Conservation (phyloP, 2,329 filamentous ascomycete genomes). For the Daldinia eschscholtzii region DNA sequence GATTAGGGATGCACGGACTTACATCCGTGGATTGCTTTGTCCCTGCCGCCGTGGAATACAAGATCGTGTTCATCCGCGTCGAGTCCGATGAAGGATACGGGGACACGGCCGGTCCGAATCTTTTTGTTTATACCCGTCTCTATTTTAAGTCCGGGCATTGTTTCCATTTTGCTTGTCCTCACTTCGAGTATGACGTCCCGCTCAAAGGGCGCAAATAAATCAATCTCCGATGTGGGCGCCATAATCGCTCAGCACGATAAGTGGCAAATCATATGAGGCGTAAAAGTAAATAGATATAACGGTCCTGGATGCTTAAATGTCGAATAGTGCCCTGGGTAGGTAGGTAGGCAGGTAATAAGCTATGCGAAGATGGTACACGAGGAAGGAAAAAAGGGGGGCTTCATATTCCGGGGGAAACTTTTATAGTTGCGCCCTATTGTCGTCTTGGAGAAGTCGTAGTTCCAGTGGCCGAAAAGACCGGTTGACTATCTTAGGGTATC, state of each 20-base stretch:
- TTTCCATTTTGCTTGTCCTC: slow-evolving; percentile 68
- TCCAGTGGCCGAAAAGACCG: not conserved
- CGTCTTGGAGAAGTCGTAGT: not conserved
- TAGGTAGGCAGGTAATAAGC: not conserved
- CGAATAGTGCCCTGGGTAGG: not conserved
- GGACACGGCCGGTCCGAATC: slow-evolving; percentile 58
- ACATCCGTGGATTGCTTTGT: slow-evolving; percentile 74
- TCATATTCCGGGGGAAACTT: not conserved
- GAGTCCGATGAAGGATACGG: slow-evolving; percentile 64
- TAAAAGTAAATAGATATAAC: not conserved
- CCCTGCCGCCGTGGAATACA: slow-evolving; percentile 70
- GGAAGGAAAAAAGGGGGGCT: not conserved
- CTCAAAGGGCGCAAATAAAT: slow-evolving; percentile 59
- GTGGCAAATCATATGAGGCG: not conserved
- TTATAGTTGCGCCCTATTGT: not conserved
- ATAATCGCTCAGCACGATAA: slow-evolving; percentile 36
- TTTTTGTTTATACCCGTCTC: slow-evolving; percentile 70
- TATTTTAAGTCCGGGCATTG: slow-evolving; percentile 64
- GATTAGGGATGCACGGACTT: slow-evolving; percentile 46
- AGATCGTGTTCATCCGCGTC: slow-evolving; percentile 72
- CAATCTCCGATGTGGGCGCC: slow-evolving; percentile 49
- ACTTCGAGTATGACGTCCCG: slow-evolving; percentile 67
- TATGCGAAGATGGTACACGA: not conserved
- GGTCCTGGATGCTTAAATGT: not conserved
- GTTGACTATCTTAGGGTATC: not conserved